Conservation (phyloP, 192 early-diverging fungal genomes). For the Kappamyces sp. region DNA sequence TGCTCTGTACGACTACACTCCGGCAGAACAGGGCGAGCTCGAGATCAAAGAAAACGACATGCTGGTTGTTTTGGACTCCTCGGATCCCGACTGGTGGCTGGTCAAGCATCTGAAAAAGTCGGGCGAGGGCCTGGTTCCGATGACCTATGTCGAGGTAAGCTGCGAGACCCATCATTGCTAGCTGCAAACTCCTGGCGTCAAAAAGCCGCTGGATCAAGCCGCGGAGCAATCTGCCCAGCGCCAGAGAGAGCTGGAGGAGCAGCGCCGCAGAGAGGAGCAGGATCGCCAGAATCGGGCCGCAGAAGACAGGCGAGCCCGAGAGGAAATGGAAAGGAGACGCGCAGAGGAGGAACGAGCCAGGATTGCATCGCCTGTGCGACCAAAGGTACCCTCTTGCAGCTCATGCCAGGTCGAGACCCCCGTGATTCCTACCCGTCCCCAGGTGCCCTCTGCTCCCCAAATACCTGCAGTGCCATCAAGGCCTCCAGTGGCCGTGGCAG, state of each 20-base stretch:
- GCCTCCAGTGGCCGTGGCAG: background rate
- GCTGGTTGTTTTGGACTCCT: conserved; percentile 77
- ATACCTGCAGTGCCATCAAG: background rate
- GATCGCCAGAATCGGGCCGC: conserved; percentile 16
- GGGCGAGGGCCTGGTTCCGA: conserved; percentile 82
- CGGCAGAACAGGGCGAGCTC: conserved; percentile 79
- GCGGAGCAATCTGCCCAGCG: too few relatives aligned
- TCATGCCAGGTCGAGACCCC: too few relatives aligned
- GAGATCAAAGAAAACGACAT: conserved; percentile 80
- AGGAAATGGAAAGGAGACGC: conserved; percentile 10
- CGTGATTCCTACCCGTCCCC: too few relatives aligned
- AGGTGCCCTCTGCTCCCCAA: background rate
- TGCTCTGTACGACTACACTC: conserved; percentile 87
- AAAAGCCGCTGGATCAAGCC: too few relatives aligned
- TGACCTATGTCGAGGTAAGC: conserved; percentile 76
- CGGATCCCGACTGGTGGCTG: conserved; percentile 89
- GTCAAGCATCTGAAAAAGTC: conserved; percentile 64
- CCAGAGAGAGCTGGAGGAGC: background rate
- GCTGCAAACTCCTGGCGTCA: too few relatives aligned
- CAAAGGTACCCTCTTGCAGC: background rate
- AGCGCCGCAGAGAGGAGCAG: conserved; percentile 12
- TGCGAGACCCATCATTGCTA: too few relatives aligned
- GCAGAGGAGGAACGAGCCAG: conserved; percentile 3
- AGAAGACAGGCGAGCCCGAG: conserved; percentile 29
- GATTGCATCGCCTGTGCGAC: background rate